Evolutionary conservation across 495 filamentous ascomycete species (phyloP), one percentile per base, ranked within the genome.

Genomic region (Penicillium coffeae): DNA sequence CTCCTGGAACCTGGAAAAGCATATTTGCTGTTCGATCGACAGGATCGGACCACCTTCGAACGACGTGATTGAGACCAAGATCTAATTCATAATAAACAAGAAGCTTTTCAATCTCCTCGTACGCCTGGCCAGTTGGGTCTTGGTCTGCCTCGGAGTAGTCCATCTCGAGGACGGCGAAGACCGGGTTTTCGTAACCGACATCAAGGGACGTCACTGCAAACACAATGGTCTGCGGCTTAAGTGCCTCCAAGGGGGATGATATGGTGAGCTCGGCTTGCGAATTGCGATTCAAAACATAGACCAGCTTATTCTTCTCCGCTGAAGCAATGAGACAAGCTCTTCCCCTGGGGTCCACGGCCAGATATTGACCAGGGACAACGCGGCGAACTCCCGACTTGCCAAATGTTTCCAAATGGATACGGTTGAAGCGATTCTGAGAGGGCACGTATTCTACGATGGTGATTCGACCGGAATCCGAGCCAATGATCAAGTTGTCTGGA

Each of bases 291-390:
- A 99, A 77, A 60, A 97, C 92, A 69, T 97, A 99, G 62, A 97
- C 94, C 56, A 99, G 87, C 72, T 97, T 97, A 70, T 97, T 97
- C 81, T 99, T 99, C 70, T 99, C 94, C 48, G 93, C 77, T 8
- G 90, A 89, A 6, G 94, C 88, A 41, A 96, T 89, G 55, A 99
- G 76, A 65, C 90, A 95, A 30, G 94, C 94, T 67, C 94, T 80
- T 33, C 94, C 94, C 65, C 94, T 94, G 8, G 94, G 94, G 64
- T 99, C 94, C 8, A 86, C 86, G 2, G 90, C 93, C 15, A 99
- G 77, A 61, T 93, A 97, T 62, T 99, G 89, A 12, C 94, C 94
- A 2, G 94, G 94, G 52, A 99, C 80, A 13, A 96, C 92, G 45
- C 94, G 82, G 27, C 94, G 85, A 16, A 96, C 80, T n/a, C 93